Percentiles rank a stretch among this genome's conserved stretches.
phyloP scores from a whole-genome alignment of 2,329 filamentous ascomycete species.

The Fusarium coicis region DNA sequence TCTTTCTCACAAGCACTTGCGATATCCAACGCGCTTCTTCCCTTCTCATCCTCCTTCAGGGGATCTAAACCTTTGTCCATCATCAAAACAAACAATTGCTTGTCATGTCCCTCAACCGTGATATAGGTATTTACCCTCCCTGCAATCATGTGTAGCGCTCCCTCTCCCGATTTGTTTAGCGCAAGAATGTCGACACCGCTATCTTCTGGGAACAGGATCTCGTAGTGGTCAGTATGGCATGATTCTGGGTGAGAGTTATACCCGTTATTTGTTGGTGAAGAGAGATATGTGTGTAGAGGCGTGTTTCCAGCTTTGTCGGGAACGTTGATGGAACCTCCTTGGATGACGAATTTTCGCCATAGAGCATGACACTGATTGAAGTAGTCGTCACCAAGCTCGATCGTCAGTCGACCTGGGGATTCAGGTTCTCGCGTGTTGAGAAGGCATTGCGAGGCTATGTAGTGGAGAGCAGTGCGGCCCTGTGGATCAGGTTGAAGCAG shows the following conservation, averaged over 20 bases:
- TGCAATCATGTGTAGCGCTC: slow-evolving; percentile 28
- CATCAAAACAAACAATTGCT: slow-evolving; percentile 25
- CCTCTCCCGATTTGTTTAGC: slow-evolving; percentile 27
- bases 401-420: neutral
- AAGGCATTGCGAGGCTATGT: slow-evolving; percentile 30
- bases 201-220: slow-evolving; percentile 21
- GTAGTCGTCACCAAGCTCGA: neutral
- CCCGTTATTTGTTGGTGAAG: neutral
- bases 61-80: slow-evolving; percentile 34
- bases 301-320: slow-evolving; percentile 27
- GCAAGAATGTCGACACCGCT: slow-evolving; percentile 26
- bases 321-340: slow-evolving; percentile 29
- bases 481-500: slow-evolving; percentile 18
- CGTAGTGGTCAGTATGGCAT: slow-evolving; percentile 28
- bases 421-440: neutral
- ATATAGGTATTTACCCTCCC: neutral
- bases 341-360: slow-evolving; percentile 6
- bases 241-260: neutral
- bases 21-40: slow-evolving; percentile 38
- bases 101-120: slow-evolving; percentile 18
- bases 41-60: slow-evolving; percentile 31
- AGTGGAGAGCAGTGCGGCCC: slow-evolving; percentile 28
- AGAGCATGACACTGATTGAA: slow-evolving; percentile 17
- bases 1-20: slow-evolving; percentile 39
- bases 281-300: slow-evolving; percentile 23